Evolutionary conservation across 371 early-diverging fungal species (phyloP).

Genomic region (Rhizomucor pusillus): DNA sequence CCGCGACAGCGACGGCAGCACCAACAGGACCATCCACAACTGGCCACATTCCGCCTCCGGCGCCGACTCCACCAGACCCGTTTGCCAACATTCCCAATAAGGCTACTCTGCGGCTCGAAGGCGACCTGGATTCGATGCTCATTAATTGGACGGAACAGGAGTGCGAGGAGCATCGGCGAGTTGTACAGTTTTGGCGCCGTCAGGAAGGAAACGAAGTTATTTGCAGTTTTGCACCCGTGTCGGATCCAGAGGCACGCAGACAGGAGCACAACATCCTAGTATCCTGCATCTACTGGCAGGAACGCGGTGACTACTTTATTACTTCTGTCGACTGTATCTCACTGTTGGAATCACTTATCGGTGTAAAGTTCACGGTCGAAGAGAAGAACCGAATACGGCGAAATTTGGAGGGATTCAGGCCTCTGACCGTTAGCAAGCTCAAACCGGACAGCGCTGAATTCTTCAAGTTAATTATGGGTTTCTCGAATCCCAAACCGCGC

Average conservation of each 20-base stretch:
- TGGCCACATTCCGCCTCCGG: neutral
- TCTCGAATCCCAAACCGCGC: conserved; percentile 75
- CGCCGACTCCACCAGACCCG: conserved; percentile 17
- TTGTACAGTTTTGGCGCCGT: conserved; percentile 73
- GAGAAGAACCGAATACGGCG: conserved; percentile 81
- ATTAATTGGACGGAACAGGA: conserved; percentile 59
- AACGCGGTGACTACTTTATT: conserved; percentile 66
- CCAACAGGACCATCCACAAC: neutral
- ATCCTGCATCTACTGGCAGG: conserved; percentile 79
- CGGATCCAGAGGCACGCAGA: conserved; percentile 35
- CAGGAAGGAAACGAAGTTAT: conserved; percentile 65
- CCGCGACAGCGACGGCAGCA: conserved; percentile 1
- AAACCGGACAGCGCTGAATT: conserved; percentile 67
- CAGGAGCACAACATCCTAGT: conserved; percentile 56
- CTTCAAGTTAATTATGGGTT: conserved; percentile 76
- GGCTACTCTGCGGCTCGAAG: conserved; percentile 63
- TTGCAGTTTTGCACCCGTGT: conserved; percentile 65
- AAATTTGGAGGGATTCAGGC: conserved; percentile 75
- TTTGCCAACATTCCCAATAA: conserved; percentile 66
- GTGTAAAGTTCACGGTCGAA: conserved; percentile 70
- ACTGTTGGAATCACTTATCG: conserved; percentile 69
- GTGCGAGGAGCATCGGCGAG: conserved; percentile 56
- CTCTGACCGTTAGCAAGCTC: conserved; percentile 70
- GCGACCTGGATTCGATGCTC: conserved; percentile 58
- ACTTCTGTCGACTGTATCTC: conserved; percentile 78